Evolutionary conservation across 2,329 filamentous ascomycete genomes (phyloP).

Genomic region (Pseudogymnoascus destructans): DNA sequence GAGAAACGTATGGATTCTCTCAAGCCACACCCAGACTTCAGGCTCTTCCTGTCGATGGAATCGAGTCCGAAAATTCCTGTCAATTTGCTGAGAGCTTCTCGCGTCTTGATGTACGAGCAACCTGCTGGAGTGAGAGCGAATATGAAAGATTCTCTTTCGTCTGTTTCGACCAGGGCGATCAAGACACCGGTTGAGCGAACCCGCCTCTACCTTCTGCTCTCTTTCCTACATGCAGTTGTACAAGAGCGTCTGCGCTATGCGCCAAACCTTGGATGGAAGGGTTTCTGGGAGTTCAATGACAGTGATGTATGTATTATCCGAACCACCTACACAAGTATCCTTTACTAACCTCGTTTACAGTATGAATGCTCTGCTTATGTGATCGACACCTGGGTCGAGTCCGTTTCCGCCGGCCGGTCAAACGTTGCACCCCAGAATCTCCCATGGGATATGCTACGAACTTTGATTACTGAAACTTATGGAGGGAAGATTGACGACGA

Average conservation of each 20-base stretch:
- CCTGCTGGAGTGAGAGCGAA: constrained; percentile 92
- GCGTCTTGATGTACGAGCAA: constrained; percentile 95
- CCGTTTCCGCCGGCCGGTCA: constrained; percentile 67
- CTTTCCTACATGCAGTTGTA: constrained; percentile 89
- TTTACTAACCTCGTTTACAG: constrained; percentile 34
- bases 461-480: constrained; percentile 85
- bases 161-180: constrained; percentile 59
- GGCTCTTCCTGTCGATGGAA: constrained; percentile 96
- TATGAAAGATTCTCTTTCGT: constrained; percentile 93
- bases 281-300: constrained; percentile 99
- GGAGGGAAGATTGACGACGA: constrained; percentile 95
- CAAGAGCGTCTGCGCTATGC: constrained; percentile 92
- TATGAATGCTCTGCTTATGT: constrained; percentile 97
- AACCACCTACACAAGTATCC: constrained; percentile 16
- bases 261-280: constrained; percentile 90
- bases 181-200: constrained; percentile 85
- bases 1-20: constrained; percentile 95
- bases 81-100: constrained; percentile 82
- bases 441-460: constrained; percentile 91
- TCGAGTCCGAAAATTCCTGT: constrained; percentile 93
- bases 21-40: constrained; percentile 85
- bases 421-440: constrained; percentile 91
- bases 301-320: constrained; percentile 66
- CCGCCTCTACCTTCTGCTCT: constrained; percentile 78
- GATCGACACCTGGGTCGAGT: constrained; percentile 87